Evolutionary conservation across 805 yeast genomes (phyloP).

Genomic region (Metschnikowia rubicola): DNA sequence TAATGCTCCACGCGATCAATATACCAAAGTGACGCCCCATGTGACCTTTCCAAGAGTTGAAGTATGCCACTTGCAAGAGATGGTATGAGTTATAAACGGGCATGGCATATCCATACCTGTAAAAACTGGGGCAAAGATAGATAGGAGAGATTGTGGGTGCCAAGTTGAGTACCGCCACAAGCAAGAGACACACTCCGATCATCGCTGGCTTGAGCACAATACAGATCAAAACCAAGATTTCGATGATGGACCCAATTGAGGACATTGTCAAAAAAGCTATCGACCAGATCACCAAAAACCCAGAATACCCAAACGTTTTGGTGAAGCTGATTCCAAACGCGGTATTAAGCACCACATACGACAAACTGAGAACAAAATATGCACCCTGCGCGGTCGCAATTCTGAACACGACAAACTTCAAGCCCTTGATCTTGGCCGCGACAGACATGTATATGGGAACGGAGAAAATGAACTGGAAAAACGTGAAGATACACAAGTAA

Average conservation of each 20-base stretch:
- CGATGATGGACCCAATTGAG: constrained; percentile 31
- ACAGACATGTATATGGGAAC: constrained; percentile 26
- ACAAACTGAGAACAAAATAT: constrained; percentile 26
- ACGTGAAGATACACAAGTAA: constrained; percentile 31
- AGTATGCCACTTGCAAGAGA: constrained; percentile 30
- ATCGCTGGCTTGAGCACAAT: constrained; percentile 25
- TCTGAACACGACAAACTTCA: constrained; percentile 23
- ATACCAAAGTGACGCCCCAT: constrained; percentile 33
- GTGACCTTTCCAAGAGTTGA: constrained; percentile 32
- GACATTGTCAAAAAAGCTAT: constrained; percentile 29
- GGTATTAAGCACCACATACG: constrained; percentile 27
- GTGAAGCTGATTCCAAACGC: constrained; percentile 25
- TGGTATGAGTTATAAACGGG: constrained; percentile 32
- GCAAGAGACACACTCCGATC: constrained; percentile 27
- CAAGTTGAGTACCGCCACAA: constrained; percentile 28
- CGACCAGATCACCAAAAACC: constrained; percentile 33
- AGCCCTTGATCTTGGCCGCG: constrained; percentile 26
- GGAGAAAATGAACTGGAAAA: constrained; percentile 32
- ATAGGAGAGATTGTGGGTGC: constrained; percentile 33
- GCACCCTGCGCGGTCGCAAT: constrained; percentile 27
- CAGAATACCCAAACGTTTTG: constrained; percentile 28
- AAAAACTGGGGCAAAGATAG: constrained; percentile 29
- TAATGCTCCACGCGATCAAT: constrained; percentile 29
- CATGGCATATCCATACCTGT: constrained; percentile 36
- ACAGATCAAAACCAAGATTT: constrained; percentile 23